phyloP scores from a whole-genome alignment of 768 basidiomycete species.

The Amanita phalloides region DNA sequence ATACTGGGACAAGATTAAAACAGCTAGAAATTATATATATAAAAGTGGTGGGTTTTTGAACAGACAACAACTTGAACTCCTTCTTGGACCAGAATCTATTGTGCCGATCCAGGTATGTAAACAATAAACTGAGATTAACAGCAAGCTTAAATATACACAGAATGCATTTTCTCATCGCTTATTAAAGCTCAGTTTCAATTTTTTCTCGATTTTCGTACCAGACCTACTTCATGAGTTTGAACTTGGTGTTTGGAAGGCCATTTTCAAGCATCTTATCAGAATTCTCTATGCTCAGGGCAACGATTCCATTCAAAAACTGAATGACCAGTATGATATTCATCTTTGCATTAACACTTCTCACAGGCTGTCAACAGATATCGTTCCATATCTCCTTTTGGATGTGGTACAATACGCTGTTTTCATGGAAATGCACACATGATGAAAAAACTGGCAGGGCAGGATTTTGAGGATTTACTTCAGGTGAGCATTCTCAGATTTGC shows the following conservation, averaged over 20 bases:
- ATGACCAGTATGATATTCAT: conserved; percentile 10
- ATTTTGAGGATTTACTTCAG: conserved; percentile 35
- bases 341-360: background rate
- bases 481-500: conserved; percentile 12
- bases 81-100: conserved; percentile 11
- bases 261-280: conserved; percentile 23
- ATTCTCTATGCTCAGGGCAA: conserved; percentile 15
- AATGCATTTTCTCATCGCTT: conserved; percentile 17
- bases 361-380: conserved; percentile 14
- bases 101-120: conserved; percentile 18
- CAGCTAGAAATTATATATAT: conserved; percentile 16
- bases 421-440: conserved; percentile 21
- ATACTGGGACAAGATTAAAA: conserved; percentile 6
- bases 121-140: conserved; percentile 7
- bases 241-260: conserved; percentile 18
- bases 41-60: conserved; percentile 10
- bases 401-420: conserved; percentile 24
- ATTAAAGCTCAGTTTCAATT: conserved; percentile 12
- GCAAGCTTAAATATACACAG: conserved; percentile 12
- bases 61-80: conserved; percentile 11
- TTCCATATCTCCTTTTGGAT: conserved; percentile 17
- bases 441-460: conserved; percentile 18
- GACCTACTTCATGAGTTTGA: too few relatives aligned
- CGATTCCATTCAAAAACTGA: conserved; percentile 12
- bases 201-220: conserved; percentile 20